These are phyloP conservation scores for Pestalotiopsis sp. DNA, from an alignment of 2,329 filamentous ascomycete species.

Conservation along the genomic window DNA sequence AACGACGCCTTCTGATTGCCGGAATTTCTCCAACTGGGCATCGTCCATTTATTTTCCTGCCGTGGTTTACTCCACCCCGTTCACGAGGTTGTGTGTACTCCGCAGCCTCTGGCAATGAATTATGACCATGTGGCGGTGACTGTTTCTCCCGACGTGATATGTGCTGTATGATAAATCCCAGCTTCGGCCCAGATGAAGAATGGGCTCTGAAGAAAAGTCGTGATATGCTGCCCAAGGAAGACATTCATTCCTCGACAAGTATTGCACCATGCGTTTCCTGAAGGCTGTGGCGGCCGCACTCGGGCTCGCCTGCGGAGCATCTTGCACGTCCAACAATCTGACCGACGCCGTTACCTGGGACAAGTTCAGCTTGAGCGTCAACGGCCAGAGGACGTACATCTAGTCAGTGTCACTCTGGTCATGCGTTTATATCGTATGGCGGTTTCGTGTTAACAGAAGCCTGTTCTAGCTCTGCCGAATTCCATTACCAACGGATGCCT, in stretches of 20 bases:
- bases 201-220: not conserved
- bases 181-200: not conserved
- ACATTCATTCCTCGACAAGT: not conserved
- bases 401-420: slow-evolving; percentile 28
- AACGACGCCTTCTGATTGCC: slow-evolving; percentile 7
- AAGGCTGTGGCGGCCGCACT: not conserved
- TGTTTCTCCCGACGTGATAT: not conserved
- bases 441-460: slow-evolving; percentile 16
- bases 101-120: not conserved
- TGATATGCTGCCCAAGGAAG: not conserved
- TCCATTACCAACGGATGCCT: slow-evolving; percentile 53
- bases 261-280: slow-evolving; percentile 2
- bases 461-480: slow-evolving; percentile 40
- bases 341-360: slow-evolving; percentile 51
- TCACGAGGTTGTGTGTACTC: not conserved
- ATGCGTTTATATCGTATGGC: not conserved
- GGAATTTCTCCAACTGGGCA: not conserved
- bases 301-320: slow-evolving; percentile 18
- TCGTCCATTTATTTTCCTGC: not conserved
- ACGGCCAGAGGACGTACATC: slow-evolving; percentile 47
- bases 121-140: not conserved
- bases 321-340: slow-evolving; percentile 39
- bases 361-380: slow-evolving; percentile 48
- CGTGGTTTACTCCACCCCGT: not conserved
- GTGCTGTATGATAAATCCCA: not conserved